Percentiles rank a stretch among this genome's conserved stretches.
phyloP scores from a whole-genome alignment of 352 stramenopile species.

The Pythium utonaiense region DNA sequence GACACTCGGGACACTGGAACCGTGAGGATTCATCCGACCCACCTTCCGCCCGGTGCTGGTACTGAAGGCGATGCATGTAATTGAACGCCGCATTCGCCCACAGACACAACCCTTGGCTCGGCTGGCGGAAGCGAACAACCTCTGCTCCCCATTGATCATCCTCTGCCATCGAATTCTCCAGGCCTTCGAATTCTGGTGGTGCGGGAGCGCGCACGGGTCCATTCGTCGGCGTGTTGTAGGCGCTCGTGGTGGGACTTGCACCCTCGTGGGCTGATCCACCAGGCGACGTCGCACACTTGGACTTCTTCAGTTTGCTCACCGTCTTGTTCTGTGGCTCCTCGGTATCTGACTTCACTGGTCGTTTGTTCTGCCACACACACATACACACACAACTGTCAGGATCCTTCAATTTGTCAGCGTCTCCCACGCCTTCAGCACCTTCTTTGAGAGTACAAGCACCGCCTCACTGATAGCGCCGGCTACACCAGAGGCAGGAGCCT shows the following conservation, averaged over 20 bases:
- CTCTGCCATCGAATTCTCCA: constrained; percentile 23
- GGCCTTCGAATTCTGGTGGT: constrained; percentile 27
- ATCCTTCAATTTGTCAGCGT: neutral
- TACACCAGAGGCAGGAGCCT: constrained; percentile 2
- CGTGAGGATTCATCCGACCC: constrained; percentile 16
- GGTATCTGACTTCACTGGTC: constrained; percentile 42
- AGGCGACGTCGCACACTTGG: constrained; percentile 24
- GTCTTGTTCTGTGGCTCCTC: constrained; percentile 32
- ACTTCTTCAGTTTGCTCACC: constrained; percentile 40
- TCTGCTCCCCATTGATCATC: constrained; percentile 28
- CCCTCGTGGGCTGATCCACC: neutral
- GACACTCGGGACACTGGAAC: constrained; percentile 52
- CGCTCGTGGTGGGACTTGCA: constrained; percentile 6
- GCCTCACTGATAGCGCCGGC: constrained; percentile 37
- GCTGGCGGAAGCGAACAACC: constrained; percentile 43
- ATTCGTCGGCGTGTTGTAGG: constrained; percentile 24
- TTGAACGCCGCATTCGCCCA: constrained; percentile 78
- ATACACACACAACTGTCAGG: neutral
- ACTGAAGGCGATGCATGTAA: constrained; percentile 65
- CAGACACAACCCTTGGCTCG: constrained; percentile 47
- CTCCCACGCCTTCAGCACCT: constrained; percentile 24
- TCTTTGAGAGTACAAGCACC: constrained; percentile 68
- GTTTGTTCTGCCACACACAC: constrained; percentile 46
- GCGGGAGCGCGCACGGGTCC: constrained; percentile 4
- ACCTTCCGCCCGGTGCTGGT: constrained; percentile 30